phyloP scores from a whole-genome alignment of 116 monocot genomes.

The Zostera marina region DNA sequence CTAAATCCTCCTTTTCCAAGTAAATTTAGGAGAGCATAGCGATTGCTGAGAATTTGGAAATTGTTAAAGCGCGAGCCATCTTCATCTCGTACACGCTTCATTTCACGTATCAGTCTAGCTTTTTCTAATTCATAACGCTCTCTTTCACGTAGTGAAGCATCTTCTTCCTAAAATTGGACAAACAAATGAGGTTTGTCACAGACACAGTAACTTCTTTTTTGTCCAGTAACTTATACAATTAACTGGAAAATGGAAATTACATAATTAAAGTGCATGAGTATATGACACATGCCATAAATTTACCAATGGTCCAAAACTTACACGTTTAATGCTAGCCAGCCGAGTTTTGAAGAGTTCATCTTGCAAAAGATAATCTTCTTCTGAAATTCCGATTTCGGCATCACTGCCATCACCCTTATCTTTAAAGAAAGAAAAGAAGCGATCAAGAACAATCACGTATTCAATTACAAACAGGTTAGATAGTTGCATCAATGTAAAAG shows the following conservation, averaged over 20 bases:
- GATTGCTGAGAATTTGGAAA: constrained; percentile 83
- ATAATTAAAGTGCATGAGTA: neutral
- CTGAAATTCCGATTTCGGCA: constrained; percentile 42
- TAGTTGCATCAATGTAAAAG: neutral
- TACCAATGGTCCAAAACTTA: constrained; percentile 24
- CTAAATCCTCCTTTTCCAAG: constrained; percentile 98
- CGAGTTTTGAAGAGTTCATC: constrained; percentile 96
- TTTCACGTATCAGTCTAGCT: constrained; percentile 91
- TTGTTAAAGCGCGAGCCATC: constrained; percentile 98
- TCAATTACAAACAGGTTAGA: constrained; percentile 3
- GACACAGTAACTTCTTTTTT: too few relatives aligned
- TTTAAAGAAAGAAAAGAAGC: constrained; percentile 8
- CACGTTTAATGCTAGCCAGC: constrained; percentile 73
- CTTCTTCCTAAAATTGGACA: constrained; percentile 70
- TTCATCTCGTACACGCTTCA: constrained; percentile 98
- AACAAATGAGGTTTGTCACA: neutral
- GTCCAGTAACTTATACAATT: neutral
- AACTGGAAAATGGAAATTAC: neutral
- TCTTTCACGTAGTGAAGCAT: constrained; percentile 49
- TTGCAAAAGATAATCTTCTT: constrained; percentile 84
- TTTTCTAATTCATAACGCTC: constrained; percentile 95
- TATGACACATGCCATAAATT: neutral
- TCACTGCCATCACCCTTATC: constrained; percentile 84
- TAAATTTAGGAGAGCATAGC: constrained; percentile 95
- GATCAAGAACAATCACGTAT: neutral